Evolutionary conservation across 257 asterid genomes (phyloP).

Genomic region (Solanum neorickii): DNA sequence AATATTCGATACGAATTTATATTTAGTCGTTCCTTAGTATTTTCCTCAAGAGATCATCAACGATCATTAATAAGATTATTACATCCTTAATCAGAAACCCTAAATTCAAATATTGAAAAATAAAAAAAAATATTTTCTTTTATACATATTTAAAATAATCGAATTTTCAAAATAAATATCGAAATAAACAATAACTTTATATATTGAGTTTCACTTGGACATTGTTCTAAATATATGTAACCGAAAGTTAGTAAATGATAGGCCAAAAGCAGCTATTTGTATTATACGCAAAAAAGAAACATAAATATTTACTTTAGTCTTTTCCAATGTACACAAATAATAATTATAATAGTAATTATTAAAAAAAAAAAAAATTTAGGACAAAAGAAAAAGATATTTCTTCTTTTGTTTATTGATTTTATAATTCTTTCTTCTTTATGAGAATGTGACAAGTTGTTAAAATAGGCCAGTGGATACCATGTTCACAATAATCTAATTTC

Average conservation of each 20-base stretch:
- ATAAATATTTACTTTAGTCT: background rate
- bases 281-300: background rate
- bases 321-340: background rate
- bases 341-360: too few relatives aligned
- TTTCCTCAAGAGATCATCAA: background rate
- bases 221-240: background rate
- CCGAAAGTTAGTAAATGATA: background rate
- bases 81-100: background rate
- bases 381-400: background rate
- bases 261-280: background rate
- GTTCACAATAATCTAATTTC: background rate
- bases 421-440: background rate
- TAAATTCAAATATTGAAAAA: too few relatives aligned
- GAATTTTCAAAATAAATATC: rapidly evolving
- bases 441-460: background rate
- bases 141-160: rapidly evolving
- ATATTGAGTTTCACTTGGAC: background rate
- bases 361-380: background rate
- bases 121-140: too few relatives aligned
- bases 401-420: background rate
- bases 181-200: background rate
- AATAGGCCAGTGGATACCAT: background rate
- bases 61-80: background rate
- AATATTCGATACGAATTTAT: background rate
- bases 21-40: background rate